Evolutionary conservation across 495 filamentous ascomycete genomes (phyloP).

Genomic region (Penicillium maclennaniae): DNA sequence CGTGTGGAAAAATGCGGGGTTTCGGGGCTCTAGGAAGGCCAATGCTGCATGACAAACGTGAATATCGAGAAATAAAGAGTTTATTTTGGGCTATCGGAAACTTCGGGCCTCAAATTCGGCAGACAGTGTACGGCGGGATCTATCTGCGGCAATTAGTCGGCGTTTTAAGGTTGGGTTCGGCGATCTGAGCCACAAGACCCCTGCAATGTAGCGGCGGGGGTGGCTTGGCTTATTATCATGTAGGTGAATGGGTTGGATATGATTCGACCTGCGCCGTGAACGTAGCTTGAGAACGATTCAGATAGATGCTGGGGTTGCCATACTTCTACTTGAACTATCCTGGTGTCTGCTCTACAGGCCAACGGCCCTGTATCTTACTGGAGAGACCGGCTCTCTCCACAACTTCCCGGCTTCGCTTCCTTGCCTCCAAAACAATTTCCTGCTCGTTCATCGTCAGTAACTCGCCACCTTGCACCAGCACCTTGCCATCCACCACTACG

Average conservation of each 20-base stretch:
- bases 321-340: neutral
- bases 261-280: no score
- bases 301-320: neutral
- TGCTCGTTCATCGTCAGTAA: constrained; percentile 32
- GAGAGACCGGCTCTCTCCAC: constrained; percentile 39
- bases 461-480: constrained; percentile 37
- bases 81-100: neutral
- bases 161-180: neutral
- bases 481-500: constrained; percentile 45
- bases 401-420: constrained; percentile 37
- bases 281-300: neutral
- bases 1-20: no score
- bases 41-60: no score
- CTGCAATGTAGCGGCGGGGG: no score
- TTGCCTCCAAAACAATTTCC: constrained; percentile 33
- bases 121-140: neutral
- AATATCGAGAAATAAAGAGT: neutral
- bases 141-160: neutral
- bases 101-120: neutral
- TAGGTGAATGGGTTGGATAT: no score
- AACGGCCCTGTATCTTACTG: constrained; percentile 34
- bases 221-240: no score
- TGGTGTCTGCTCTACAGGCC: constrained; percentile 28
- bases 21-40: no score
- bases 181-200: neutral